These are phyloP conservation scores for Glonium stellatum DNA, from an alignment of 495 filamentous ascomycete genomes.

Conservation along the genomic window DNA sequence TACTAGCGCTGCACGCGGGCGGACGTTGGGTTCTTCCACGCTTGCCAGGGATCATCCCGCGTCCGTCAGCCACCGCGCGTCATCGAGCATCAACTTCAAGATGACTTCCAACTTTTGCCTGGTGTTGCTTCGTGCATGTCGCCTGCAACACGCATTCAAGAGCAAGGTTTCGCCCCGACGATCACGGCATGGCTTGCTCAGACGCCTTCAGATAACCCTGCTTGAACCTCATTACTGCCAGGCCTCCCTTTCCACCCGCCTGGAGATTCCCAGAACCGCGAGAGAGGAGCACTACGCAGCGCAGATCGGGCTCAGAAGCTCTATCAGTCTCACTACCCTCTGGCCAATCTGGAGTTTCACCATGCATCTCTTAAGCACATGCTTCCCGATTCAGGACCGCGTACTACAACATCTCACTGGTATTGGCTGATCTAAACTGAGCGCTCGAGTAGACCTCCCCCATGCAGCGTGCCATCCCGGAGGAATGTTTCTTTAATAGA, in stretches of 20 bases:
- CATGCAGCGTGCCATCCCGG: neutral
- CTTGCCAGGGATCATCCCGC: neutral
- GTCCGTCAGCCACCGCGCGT: neutral
- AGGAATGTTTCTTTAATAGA: neutral
- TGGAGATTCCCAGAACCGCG: neutral
- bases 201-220: neutral
- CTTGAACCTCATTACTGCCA: neutral
- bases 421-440: neutral
- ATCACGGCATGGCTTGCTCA: neutral
- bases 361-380: neutral
- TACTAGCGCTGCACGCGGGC: too few species aligned
- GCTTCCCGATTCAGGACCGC: neutral
- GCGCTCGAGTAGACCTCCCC: neutral
- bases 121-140: neutral
- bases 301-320: neutral
- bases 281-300: neutral
- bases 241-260: neutral
- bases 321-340: neutral
- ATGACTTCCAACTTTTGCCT: conserved; percentile 6
- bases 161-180: neutral
- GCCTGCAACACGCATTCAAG: neutral
- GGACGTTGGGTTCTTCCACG: neutral
- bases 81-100: neutral
- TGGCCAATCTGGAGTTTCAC: neutral
- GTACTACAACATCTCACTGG: neutral